Evolutionary conservation across 208 protist genomes (phyloP).

Genomic region (Naegleria fowleri): DNA sequence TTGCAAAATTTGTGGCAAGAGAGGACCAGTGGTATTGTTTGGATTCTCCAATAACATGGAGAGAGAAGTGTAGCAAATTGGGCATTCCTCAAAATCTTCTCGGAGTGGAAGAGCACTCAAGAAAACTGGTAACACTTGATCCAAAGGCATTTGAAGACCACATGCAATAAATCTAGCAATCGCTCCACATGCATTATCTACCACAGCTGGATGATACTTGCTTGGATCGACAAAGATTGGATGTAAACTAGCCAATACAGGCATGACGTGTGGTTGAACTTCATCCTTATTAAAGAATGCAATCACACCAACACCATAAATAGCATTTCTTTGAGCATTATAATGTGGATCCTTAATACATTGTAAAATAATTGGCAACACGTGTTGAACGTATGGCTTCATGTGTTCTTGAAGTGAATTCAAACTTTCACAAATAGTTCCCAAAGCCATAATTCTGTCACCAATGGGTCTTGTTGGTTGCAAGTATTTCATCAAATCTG

Average conservation of each 20-base stretch:
- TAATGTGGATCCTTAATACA: neutral
- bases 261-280: neutral
- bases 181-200: constrained; percentile 39
- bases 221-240: constrained; percentile 10
- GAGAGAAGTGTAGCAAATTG: neutral
- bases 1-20: neutral
- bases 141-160: constrained; percentile 26
- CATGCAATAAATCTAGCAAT: constrained; percentile 35
- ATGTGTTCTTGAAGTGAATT: neutral
- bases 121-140: constrained; percentile 23
- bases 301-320: neutral
- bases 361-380: neutral
- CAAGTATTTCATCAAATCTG: neutral
- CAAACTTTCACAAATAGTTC: neutral
- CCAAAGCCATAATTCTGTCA: constrained; percentile 21
- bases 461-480: neutral
- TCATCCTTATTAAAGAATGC: neutral
- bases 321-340: neutral
- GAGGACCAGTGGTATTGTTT: neutral
- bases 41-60: neutral
- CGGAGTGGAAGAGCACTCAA: neutral
- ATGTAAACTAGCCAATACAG: neutral
- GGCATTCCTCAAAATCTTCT: constrained; percentile 2
- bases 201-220: neutral
- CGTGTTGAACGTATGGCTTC: neutral